These are phyloP conservation scores for Colletotrichum euphorbiae DNA, from an alignment of 2,329 filamentous ascomycete genomes.

Conservation along the genomic window DNA sequence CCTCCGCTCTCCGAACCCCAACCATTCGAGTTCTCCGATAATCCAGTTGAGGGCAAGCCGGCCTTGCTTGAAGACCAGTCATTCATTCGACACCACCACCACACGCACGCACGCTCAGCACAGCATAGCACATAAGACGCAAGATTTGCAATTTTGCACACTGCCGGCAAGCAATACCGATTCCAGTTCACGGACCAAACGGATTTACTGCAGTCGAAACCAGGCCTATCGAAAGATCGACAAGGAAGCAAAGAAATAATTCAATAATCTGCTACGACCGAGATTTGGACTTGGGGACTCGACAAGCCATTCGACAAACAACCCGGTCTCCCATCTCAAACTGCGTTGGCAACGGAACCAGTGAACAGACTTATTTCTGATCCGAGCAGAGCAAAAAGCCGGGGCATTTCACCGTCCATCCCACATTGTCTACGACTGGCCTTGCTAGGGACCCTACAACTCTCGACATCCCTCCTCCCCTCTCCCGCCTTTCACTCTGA, in stretches of 20 bases:
- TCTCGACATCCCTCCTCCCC: background rate
- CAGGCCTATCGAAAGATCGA: constrained; percentile 19
- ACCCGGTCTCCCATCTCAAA: constrained; percentile 37
- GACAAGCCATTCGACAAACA: constrained; percentile 37
- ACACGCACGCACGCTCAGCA: constrained; percentile 1
- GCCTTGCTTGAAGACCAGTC: constrained; percentile 68
- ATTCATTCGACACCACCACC: constrained; percentile 51
- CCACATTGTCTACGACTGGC: constrained; percentile 13
- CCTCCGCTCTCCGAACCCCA: constrained; percentile 47
- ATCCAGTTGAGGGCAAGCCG: constrained; percentile 66
- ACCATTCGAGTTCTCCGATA: constrained; percentile 40
- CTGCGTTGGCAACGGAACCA: constrained; percentile 33
- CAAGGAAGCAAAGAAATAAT: constrained; percentile 37
- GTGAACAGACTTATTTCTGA: constrained; percentile 29
- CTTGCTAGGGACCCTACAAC: background rate
- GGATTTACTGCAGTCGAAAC: constrained; percentile 4
- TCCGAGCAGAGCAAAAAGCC: constrained; percentile 18
- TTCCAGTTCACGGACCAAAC: constrained; percentile 19
- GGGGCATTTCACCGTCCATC: background rate
- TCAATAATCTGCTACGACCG: constrained; percentile 38
- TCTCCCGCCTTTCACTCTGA: constrained; percentile 17
- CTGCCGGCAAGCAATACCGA: constrained; percentile 1
- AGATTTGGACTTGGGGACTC: constrained; percentile 31
- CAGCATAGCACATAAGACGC: too few relatives aligned
- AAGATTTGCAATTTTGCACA: constrained; percentile 25